A percentile compares a stretch with the other conserved stretches of the same genome.
Evolutionary conservation across 768 basidiomycete species (phyloP).

Genomic region (Podaxis sp.): DNA sequence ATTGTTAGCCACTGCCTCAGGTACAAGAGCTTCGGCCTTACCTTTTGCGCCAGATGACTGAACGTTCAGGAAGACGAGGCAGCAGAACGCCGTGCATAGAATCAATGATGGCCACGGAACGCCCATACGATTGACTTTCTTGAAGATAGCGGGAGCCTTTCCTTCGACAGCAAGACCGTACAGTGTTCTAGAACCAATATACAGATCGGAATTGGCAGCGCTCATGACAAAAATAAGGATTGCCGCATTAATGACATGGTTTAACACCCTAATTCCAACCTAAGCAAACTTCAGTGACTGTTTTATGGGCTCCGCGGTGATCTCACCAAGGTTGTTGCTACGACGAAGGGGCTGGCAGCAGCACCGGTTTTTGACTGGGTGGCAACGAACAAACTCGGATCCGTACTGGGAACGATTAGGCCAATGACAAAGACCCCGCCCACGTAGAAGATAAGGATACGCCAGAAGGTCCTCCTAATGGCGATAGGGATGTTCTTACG

Average conservation of each 20-base stretch:
- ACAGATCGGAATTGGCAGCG: conserved; percentile 64
- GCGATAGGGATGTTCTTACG: conserved; percentile 72
- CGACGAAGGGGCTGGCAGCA: conserved; percentile 67
- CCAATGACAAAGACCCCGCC: conserved; percentile 73
- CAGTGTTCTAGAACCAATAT: conserved; percentile 48
- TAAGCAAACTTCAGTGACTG: conserved; percentile 15
- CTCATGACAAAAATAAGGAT: conserved; percentile 68
- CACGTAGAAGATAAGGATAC: conserved; percentile 61
- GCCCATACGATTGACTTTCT: conserved; percentile 42
- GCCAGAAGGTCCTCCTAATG: conserved; percentile 64
- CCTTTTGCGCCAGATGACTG: conserved; percentile 50
- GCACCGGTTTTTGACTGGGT: conserved; percentile 49
- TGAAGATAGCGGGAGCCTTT: conserved; percentile 47
- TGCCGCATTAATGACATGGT: conserved; percentile 64
- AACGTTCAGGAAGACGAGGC: conserved; percentile 59
- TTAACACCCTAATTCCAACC: conserved; percentile 58
- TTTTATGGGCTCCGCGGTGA: neutral
- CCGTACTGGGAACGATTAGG: conserved; percentile 63
- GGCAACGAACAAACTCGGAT: conserved; percentile 45
- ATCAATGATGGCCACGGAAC: conserved; percentile 53
- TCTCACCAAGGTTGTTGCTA: conserved; percentile 41
- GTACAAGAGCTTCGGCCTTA: conserved; percentile 28
- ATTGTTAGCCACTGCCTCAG: conserved; percentile 17
- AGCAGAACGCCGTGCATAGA: conserved; percentile 54
- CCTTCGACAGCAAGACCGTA: conserved; percentile 51